phyloP scores from a whole-genome alignment of 169 alveolate genomes.

The Cryptosporidium muris region DNA sequence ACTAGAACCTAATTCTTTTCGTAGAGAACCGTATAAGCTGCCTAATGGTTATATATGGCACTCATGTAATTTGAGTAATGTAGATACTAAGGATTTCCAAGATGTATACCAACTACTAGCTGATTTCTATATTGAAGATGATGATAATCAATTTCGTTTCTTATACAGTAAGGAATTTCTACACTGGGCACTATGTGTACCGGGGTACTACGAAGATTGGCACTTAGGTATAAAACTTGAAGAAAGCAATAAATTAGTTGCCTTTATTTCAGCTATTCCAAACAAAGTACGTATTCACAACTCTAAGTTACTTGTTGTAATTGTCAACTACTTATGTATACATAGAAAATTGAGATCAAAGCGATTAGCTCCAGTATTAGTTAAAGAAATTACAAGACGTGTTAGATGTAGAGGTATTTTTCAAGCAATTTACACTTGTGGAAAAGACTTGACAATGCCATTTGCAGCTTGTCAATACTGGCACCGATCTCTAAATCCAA shows the following conservation, averaged over 20 bases:
- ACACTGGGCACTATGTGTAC: slow-evolving; percentile 94
- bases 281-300: slow-evolving; percentile 84
- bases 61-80: slow-evolving; percentile 86
- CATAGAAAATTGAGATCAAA: slow-evolving; percentile 95
- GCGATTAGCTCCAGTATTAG: slow-evolving; percentile 88
- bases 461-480: slow-evolving; percentile 88
- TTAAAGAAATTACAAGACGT: slow-evolving; percentile 97
- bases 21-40: slow-evolving; percentile 84
- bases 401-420: slow-evolving; percentile 91
- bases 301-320: slow-evolving; percentile 86
- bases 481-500: slow-evolving; percentile 84
- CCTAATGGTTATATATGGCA: slow-evolving; percentile 94
- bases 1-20: slow-evolving; percentile 77
- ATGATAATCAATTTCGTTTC: slow-evolving; percentile 95
- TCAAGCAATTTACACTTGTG: slow-evolving; percentile 97
- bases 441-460: slow-evolving; percentile 94
- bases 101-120: slow-evolving; percentile 89
- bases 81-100: slow-evolving; percentile 58
- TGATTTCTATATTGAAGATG: slow-evolving; percentile 97
- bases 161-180: slow-evolving; percentile 94
- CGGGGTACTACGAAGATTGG: slow-evolving; percentile 89
- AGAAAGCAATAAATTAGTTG: slow-evolving; percentile 86
- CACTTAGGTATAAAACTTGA: slow-evolving; percentile 90
- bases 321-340: slow-evolving; percentile 96
- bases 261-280: slow-evolving; percentile 95